Percentiles rank a stretch among this genome's conserved stretches.
These are phyloP conservation scores for Saturnispora bothae DNA, from an alignment of 805 yeast species.

Conservation along the genomic window DNA sequence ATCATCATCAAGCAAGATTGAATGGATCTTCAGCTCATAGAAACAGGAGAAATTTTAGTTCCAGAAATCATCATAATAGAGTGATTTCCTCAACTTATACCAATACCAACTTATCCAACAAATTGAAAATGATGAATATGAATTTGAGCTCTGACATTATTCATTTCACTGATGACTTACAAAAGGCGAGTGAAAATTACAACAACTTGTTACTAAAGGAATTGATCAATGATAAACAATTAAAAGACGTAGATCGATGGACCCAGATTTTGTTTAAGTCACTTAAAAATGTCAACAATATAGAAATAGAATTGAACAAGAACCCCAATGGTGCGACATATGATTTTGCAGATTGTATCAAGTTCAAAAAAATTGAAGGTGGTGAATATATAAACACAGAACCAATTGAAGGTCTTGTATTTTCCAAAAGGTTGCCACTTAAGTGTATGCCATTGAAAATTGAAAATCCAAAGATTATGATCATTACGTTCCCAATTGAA, in stretches of 20 bases:
- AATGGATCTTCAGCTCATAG: slow-evolving; percentile 7
- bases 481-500: slow-evolving; percentile 84
- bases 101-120: not conserved
- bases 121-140: slow-evolving; percentile 5
- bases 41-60: slow-evolving; percentile 13
- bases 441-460: slow-evolving; percentile 64
- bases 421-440: slow-evolving; percentile 73
- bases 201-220: slow-evolving; percentile 47
- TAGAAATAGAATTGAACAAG: slow-evolving; percentile 48
- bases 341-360: slow-evolving; percentile 82
- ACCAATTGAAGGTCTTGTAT: slow-evolving; percentile 68
- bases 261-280: slow-evolving; percentile 36
- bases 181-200: slow-evolving; percentile 31
- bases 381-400: slow-evolving; percentile 51
- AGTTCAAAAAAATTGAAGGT: slow-evolving; percentile 76
- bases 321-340: slow-evolving; percentile 53
- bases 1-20: not conserved
- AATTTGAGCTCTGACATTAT: slow-evolving; percentile 12
- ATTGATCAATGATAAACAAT: slow-evolving; percentile 49
- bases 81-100: too few species aligned
- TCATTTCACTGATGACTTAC: slow-evolving; percentile 26
- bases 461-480: slow-evolving; percentile 60
- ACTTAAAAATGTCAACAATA: slow-evolving; percentile 42
- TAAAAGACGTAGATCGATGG: slow-evolving; percentile 52
- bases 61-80: slow-evolving; percentile 4